Conservation (phyloP, 2,329 filamentous ascomycete genomes). For the Sclerotinia sclerotiorum region DNA sequence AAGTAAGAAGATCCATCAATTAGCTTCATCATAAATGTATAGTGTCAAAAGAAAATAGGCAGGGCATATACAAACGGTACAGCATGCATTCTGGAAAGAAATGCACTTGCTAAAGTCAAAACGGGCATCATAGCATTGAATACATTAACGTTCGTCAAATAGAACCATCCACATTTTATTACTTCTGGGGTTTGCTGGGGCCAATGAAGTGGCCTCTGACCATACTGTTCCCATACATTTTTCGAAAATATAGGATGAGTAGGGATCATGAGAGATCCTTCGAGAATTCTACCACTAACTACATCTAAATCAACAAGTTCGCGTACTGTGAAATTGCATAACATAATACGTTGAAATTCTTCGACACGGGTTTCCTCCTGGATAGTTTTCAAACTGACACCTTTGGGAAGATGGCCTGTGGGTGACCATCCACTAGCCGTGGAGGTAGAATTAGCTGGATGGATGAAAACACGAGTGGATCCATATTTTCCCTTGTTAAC, state of each 20-base stretch:
- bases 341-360: background rate
- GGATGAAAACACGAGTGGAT: background rate
- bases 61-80: slow-evolving; percentile 5
- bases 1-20: background rate
- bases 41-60: background rate
- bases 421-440: slow-evolving; percentile 4
- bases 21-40: background rate
- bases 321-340: background rate
- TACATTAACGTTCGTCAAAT: slow-evolving; percentile 27
- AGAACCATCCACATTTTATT: slow-evolving; percentile 16
- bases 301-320: slow-evolving; percentile 21
- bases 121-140: slow-evolving; percentile 26
- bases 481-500: slow-evolving; percentile 2
- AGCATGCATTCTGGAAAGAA: slow-evolving; percentile 22
- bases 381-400: background rate
- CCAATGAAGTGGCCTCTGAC: background rate
- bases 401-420: background rate
- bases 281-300: slow-evolving; percentile 1
- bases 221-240: slow-evolving; percentile 3
- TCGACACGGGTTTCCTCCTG: slow-evolving; percentile 5
- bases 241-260: slow-evolving; percentile 6
- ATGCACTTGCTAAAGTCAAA: slow-evolving; percentile 37
- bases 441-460: background rate
- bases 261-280: background rate
- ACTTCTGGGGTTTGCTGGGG: background rate